Base-by-base conservation (phyloP, 2,329 filamentous ascomycete genomes). In the Colletotrichum sojae region DNA sequence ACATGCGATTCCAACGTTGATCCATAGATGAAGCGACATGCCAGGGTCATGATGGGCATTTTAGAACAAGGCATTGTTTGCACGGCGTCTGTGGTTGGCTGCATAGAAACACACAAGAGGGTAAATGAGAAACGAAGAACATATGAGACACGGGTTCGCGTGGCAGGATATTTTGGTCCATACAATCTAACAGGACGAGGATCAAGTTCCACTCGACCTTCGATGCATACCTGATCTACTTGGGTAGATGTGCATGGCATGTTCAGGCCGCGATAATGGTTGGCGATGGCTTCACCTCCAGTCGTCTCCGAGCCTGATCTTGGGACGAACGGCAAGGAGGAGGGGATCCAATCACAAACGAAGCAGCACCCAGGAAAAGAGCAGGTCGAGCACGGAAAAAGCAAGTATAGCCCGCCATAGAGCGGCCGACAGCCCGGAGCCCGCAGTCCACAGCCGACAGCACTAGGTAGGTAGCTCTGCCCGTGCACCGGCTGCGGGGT, bases 351-450 rank as follows among this genome's bases (percentile, higher is more conserved):
- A 69, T 66, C 61, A 69, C 15, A 22, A 22, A 5, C 15, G 15
- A 25, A 45, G n/a, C 2, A 9, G 5, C n/a, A 10, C 27, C 66
- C 60, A 45, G 43, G 66, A 69, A 66, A 69, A 66, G 27, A 69
- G 66, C 13, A 69, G 18, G 51, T 69, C 22, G 18, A 51, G 13
- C n/a, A n/a, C 13, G 22, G 31, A 36, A 69, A 69, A 59, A 66
- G 62, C 61, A 69, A 66, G 51, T 48, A 56, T 69, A 46, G 61
- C 15, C 39, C 22, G 53, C 20, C 40, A 27, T 2, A 31, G 36
- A n/a, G 22, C 39, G 20, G 25, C 13, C 27, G 13, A 31, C 15
- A 48, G 10, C 49, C 22, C 48, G 48, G 48, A 52, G 20, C 20
- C 49, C 12, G 49, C 27, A 31, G 27, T 31, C 27, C 22, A 22